A percentile compares a stretch with the other conserved stretches of the same genome.
Conservation (phyloP, 2,329 filamentous ascomycete species). For the Sclerotinia spermophila region DNA sequence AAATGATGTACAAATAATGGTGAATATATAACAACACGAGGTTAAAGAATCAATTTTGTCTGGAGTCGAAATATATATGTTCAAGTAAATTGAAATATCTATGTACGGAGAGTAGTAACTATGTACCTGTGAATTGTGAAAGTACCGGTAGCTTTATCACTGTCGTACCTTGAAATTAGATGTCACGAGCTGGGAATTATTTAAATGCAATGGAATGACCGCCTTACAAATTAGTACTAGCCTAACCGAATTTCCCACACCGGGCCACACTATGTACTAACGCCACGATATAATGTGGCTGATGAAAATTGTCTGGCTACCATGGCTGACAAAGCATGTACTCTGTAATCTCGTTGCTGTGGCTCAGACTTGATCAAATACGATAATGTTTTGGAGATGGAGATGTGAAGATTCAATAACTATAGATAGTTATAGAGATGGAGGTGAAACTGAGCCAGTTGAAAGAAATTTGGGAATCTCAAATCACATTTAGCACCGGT, state of each 20-base stretch:
- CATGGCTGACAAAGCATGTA: neutral
- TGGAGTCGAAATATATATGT: neutral
- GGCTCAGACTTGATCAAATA: neutral
- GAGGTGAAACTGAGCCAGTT: neutral
- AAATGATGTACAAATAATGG: slow-evolving; percentile 1
- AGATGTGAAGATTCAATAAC: too few relatives aligned
- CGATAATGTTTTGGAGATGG: neutral
- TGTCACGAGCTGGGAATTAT: neutral
- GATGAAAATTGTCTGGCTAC: neutral
- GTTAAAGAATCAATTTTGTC: neutral
- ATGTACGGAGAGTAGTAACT: neutral
- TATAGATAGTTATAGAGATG: neutral
- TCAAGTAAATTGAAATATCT: neutral
- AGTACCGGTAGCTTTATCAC: neutral
- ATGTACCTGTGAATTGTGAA: neutral
- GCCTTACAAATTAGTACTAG: neutral
- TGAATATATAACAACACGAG: neutral
- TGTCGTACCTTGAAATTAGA: neutral
- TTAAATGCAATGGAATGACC: neutral
- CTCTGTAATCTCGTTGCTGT: neutral
- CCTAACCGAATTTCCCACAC: neutral
- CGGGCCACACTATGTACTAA: neutral
- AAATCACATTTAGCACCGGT: neutral
- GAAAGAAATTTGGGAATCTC: neutral
- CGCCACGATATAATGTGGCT: neutral